A percentile compares a stretch with the other conserved stretches of the same genome.
Evolutionary conservation across 164 flowering plant species (phyloP).

Genomic region (Sextonia rubra): DNA sequence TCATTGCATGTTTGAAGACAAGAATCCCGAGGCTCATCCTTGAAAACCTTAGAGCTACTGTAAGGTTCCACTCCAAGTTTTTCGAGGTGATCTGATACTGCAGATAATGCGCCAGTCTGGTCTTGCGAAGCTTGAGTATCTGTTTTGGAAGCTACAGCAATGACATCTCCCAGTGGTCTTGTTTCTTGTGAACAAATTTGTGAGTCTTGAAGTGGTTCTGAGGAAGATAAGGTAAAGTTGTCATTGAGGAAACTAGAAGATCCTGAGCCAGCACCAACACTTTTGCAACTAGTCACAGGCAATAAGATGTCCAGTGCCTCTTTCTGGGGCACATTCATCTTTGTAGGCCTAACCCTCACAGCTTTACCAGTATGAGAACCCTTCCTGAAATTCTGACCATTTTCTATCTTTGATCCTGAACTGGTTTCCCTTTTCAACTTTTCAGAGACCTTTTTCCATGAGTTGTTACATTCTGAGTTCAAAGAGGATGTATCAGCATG

Average conservation of each 20-base stretch:
- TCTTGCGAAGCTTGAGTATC: constrained; percentile 8
- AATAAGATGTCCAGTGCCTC: constrained; percentile 8
- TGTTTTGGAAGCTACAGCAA: constrained; percentile 3
- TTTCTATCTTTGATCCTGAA: constrained; percentile 25
- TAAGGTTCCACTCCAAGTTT: constrained; percentile 7
- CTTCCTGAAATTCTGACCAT: constrained; percentile 20
- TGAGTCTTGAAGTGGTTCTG: constrained; percentile 19
- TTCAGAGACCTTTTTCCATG: constrained; percentile 21
- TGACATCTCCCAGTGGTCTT: constrained; percentile 9
- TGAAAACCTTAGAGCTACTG: neutral
- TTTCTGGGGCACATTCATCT: constrained; percentile 10
- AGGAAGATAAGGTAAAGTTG: constrained; percentile 10
- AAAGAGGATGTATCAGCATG: constrained; percentile 6
- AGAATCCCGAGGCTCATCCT: constrained; percentile 11
- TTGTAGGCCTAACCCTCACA: constrained; percentile 17
- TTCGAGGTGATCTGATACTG: constrained; percentile 9
- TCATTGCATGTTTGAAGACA: constrained; percentile 12
- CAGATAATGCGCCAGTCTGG: constrained; percentile 10
- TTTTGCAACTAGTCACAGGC: constrained; percentile 12
- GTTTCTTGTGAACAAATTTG: constrained; percentile 15
- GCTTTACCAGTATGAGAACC: constrained; percentile 20
- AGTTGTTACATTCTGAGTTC: constrained; percentile 23
- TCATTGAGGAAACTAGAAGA: constrained; percentile 9
- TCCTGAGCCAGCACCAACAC: constrained; percentile 12
- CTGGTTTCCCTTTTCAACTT: constrained; percentile 24